Conservation (phyloP, 169 alveolate genomes). For the Babesia sp. region DNA sequence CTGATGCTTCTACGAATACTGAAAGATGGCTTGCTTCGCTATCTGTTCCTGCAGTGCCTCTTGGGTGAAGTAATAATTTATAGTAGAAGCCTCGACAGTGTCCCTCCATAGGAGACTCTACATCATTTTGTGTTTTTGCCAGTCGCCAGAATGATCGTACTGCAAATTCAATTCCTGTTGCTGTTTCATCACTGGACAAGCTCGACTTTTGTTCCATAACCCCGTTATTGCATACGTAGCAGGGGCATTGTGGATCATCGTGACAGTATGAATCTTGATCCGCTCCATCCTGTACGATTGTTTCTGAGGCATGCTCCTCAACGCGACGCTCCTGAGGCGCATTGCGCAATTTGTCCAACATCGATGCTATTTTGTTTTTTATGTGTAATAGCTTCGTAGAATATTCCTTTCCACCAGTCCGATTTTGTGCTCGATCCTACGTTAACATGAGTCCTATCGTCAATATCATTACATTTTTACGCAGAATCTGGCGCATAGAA, state of each 20-base stretch:
- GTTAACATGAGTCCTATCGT: too few species aligned
- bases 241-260: slow-evolving; percentile 66
- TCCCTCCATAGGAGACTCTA: slow-evolving; percentile 88
- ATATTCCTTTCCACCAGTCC: too few species aligned
- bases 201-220: slow-evolving; percentile 45
- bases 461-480: too few species aligned
- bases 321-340: slow-evolving; percentile 10
- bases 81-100: slow-evolving; percentile 86
- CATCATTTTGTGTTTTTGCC: slow-evolving; percentile 87
- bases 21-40: slow-evolving; percentile 83
- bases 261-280: slow-evolving; percentile 46
- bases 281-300: slow-evolving; percentile 24
- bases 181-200: slow-evolving; percentile 59
- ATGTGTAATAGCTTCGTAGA: background rate
- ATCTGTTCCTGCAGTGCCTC: slow-evolving; percentile 89
- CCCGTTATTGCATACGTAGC: slow-evolving; percentile 64
- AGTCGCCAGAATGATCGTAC: slow-evolving; percentile 87
- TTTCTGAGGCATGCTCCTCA: slow-evolving; percentile 43
- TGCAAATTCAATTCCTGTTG: slow-evolving; percentile 79
- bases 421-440: too few species aligned
- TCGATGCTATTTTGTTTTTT: background rate
- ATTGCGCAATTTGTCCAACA: slow-evolving; percentile 1
- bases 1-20: slow-evolving; percentile 87
- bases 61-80: slow-evolving; percentile 84
- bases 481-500: too few species aligned